Base-by-base conservation (phyloP, 257 asterid genomes). In the Solanum dulcamara region DNA sequence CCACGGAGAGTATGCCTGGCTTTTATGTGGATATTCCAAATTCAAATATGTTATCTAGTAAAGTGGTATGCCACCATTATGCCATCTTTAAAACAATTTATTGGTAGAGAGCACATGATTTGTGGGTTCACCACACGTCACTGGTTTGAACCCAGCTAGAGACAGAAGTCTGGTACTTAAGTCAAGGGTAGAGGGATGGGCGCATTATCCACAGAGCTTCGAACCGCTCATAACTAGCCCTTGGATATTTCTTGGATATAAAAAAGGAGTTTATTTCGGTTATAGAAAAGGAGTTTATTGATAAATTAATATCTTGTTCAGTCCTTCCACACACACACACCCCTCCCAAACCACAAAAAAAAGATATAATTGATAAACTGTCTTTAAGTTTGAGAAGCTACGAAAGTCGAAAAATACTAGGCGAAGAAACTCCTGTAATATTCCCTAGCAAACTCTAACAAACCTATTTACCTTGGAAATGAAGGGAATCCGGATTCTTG, bases 401-500 rank as follows among this genome's bases (percentile, higher is more conserved):
- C 8, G 5, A 44, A n/a, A n/a, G n/a, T n/a, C n/a, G n/a, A n/a
- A 26, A 50, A 20, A 26, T 0, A 1, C 5, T 26, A 26, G 24
- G 40, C 60, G 60, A 75, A 44, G 82, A 26, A 15, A 24, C 42
- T 12, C 68, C 80, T 72, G 68, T 72, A 85, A 13, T 44, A 77
- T 11, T 28, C 42, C 2, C 37, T 17, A 77, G n/a, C 51, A 77
- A 81, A 44, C 46, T 40, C 30, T 77, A 64, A 33, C 30, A 42
- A 28, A 50, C 72, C 26, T 67, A 26, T 72, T 66, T 86, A 94
- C 99, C 98, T 94, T 92, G 48, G 99, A 97, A 90, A 97, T 97
- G 87, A 97, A 97, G 81, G 98, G 99, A 89, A 95, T 92, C 50
- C 98, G 93, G 35, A 97, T 94, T 88, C 98, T 93, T 62, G 99